A percentile compares a stretch with the other conserved stretches of the same genome.
Evolutionary conservation across 2,329 filamentous ascomycete species (phyloP).

Genomic region (Cytospora piceicola): DNA sequence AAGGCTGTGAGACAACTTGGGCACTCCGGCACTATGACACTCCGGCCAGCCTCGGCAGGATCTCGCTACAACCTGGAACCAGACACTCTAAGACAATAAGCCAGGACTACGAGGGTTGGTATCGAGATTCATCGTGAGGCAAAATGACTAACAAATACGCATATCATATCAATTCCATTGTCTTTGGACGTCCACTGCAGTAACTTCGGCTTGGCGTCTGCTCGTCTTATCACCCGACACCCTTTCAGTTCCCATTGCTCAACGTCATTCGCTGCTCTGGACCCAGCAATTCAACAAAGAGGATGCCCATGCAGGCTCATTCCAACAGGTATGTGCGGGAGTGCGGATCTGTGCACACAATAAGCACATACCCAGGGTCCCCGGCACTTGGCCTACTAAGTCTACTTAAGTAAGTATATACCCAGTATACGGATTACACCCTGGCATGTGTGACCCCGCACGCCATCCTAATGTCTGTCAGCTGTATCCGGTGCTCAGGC

Average conservation of each 20-base stretch:
- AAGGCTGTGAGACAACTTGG: background rate
- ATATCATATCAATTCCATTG: background rate
- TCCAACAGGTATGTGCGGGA: background rate
- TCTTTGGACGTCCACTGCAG: background rate
- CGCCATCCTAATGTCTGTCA: conserved; percentile 13
- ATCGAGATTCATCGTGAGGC: background rate
- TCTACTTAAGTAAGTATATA: background rate
- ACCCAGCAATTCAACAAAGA: conserved; percentile 6
- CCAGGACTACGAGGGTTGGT: background rate
- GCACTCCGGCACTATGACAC: background rate
- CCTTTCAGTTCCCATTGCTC: background rate
- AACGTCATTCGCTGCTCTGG: conserved; percentile 15
- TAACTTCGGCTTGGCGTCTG: background rate
- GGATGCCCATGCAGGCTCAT: conserved; percentile 4
- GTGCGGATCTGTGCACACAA: conserved; percentile 1
- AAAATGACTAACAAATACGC: background rate
- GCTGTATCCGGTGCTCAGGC: background rate
- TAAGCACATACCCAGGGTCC: background rate
- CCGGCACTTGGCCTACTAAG: conserved; percentile 5
- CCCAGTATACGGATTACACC: background rate
- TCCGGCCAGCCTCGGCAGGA: background rate
- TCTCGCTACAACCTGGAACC: background rate
- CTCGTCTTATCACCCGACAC: conserved; percentile 7
- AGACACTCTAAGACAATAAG: background rate
- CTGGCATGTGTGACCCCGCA: conserved; percentile 21